These are phyloP conservation scores for Collybia sordida DNA, from an alignment of 768 basidiomycete species.

Conservation along the genomic window DNA sequence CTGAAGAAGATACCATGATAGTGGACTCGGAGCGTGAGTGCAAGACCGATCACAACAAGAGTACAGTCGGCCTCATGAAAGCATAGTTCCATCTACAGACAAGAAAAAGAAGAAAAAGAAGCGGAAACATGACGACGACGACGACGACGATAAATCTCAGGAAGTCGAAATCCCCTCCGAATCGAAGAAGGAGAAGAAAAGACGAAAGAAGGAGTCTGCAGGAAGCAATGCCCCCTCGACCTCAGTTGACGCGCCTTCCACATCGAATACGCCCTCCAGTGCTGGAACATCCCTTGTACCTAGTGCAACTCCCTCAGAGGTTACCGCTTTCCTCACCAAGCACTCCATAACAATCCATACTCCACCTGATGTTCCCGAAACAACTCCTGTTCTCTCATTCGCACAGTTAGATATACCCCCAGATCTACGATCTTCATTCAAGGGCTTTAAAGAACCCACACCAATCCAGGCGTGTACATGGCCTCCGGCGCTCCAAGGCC, in stretches of 20 bases:
- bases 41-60: neutral
- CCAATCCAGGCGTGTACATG: slow-evolving; percentile 96
- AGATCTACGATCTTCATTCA: slow-evolving; percentile 61
- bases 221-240: slow-evolving; percentile 17
- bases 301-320: slow-evolving; percentile 34
- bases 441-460: slow-evolving; percentile 81
- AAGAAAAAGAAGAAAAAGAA: slow-evolving; percentile 40
- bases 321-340: slow-evolving; percentile 63
- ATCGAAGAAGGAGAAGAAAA: slow-evolving; percentile 45
- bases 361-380: slow-evolving; percentile 39
- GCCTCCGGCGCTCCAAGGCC: slow-evolving; percentile 80
- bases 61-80: too few species aligned
- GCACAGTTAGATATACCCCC: slow-evolving; percentile 65
- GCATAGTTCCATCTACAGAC: slow-evolving; percentile 8
- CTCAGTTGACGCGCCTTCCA: slow-evolving; percentile 11
- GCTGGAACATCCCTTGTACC: slow-evolving; percentile 11
- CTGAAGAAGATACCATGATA: slow-evolving; percentile 16
- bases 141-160: slow-evolving; percentile 10
- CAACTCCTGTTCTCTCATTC: slow-evolving; percentile 75
- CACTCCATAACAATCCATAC: slow-evolving; percentile 75
- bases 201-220: slow-evolving; percentile 33
- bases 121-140: slow-evolving; percentile 36
- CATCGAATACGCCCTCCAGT: slow-evolving; percentile 15
- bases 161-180: slow-evolving; percentile 9
- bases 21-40: slow-evolving; percentile 23